Evolutionary conservation across 805 yeast genomes (phyloP).

Genomic region (Schwanniomyces pseudopolymorphus): DNA sequence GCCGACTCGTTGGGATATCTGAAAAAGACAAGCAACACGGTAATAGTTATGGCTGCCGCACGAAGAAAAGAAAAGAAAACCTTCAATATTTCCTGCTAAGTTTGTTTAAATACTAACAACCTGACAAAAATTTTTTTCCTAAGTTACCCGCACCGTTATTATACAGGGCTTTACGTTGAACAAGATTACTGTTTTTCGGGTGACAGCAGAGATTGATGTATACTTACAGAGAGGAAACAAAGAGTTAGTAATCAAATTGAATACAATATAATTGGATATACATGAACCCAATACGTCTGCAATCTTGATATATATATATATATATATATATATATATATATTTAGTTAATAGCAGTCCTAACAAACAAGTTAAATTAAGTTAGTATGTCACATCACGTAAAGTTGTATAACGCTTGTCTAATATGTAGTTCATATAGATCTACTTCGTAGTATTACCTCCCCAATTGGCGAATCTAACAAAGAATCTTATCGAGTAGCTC

Average conservation of each 20-base stretch:
- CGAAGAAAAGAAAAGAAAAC: slow-evolving; percentile 25
- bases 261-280: no score
- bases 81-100: neutral
- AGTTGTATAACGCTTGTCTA: no score
- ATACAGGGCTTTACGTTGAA: neutral
- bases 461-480: neutral
- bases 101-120: neutral
- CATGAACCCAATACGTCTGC: no score
- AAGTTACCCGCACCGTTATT: neutral
- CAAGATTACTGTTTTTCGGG: neutral
- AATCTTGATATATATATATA: no score
- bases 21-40: slow-evolving; percentile 54
- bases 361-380: no score
- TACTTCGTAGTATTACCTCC: neutral
- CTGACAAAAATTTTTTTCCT: neutral
- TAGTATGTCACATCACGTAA: no score
- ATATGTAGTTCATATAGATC: neutral
- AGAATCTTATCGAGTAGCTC: neutral
- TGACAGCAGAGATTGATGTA: neutral
- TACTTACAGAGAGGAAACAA: neutral
- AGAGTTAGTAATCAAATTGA: no score
- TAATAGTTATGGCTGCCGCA: slow-evolving; percentile 53
- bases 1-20: slow-evolving; percentile 47
- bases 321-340: no score
- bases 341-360: no score